A percentile compares a stretch with the other conserved stretches of the same genome.
Evolutionary conservation across 2,329 filamentous ascomycete genomes (phyloP).

Genomic region (Beauveria sp.): DNA sequence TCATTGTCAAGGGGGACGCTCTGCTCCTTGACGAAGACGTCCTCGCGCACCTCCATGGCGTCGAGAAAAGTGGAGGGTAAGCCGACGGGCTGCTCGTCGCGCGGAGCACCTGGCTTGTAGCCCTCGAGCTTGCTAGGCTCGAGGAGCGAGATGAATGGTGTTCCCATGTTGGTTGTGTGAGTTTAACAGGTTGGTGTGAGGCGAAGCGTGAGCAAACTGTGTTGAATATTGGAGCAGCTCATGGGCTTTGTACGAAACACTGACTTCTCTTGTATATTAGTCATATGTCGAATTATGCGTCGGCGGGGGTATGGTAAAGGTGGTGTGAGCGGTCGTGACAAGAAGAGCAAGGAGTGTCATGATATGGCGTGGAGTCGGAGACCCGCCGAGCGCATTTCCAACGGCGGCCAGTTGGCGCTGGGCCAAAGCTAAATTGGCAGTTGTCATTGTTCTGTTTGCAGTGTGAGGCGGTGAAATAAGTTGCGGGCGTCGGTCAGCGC

Average conservation of each 20-base stretch:
- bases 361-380: conserved; percentile 4
- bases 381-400: conserved; percentile 1
- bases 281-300: neutral
- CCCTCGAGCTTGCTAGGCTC: conserved; percentile 42
- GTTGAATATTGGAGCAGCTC: neutral
- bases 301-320: neutral
- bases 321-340: neutral
- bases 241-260: neutral
- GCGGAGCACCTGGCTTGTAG: conserved; percentile 34
- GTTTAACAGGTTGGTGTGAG: neutral
- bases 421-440: neutral
- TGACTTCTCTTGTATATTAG: neutral
- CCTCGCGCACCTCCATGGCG: conserved; percentile 54
- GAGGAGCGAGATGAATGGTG: conserved; percentile 41
- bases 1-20: conserved; percentile 57
- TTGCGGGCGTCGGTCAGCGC: neutral
- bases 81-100: conserved; percentile 35
- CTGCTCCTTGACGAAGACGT: conserved; percentile 56
- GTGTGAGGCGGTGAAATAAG: neutral
- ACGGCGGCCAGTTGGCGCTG: neutral
- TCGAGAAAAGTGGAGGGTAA: conserved; percentile 53
- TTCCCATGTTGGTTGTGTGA: conserved; percentile 31
- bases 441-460: neutral
- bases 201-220: neutral
- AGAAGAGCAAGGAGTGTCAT: neutral